Evolutionary conservation across 768 basidiomycete species (phyloP).

Genomic region (Pleurotus pulmonarius): DNA sequence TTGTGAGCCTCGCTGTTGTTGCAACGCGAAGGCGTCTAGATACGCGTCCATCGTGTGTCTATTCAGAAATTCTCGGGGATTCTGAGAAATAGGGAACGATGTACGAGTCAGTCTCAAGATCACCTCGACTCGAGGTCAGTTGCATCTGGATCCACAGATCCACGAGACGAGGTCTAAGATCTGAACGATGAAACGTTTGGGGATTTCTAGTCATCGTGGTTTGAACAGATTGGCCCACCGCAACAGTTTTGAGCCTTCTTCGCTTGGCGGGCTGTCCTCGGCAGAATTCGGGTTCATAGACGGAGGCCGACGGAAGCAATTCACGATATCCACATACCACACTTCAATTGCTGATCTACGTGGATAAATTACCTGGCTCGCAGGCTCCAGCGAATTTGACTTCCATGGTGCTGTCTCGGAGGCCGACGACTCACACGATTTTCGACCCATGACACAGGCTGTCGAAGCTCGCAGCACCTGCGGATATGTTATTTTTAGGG

Average conservation of each 20-base stretch:
- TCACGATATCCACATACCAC: background rate
- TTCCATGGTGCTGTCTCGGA: background rate
- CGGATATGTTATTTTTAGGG: background rate
- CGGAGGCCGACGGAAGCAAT: slow-evolving; percentile 4
- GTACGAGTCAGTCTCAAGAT: no score
- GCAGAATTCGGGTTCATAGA: background rate
- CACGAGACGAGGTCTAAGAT: no score
- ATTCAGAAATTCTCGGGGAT: no score
- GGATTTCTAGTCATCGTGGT: background rate
- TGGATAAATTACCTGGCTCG: background rate
- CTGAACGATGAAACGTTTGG: background rate
- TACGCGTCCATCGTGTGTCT: no score
- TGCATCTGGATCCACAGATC: no score
- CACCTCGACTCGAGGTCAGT: no score
- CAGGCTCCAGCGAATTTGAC: no score
- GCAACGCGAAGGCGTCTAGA: no score
- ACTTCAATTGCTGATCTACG: background rate
- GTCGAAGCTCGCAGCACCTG: background rate
- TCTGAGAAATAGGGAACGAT: no score
- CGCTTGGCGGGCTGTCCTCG: slow-evolving; percentile 1
- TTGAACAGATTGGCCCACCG: background rate
- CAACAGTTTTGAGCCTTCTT: background rate
- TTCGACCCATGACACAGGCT: no score
- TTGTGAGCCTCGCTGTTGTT: no score
- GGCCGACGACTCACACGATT: background rate